Conservation (phyloP, 2,329 filamentous ascomycete genomes). For the Fusarium xylarioides region DNA sequence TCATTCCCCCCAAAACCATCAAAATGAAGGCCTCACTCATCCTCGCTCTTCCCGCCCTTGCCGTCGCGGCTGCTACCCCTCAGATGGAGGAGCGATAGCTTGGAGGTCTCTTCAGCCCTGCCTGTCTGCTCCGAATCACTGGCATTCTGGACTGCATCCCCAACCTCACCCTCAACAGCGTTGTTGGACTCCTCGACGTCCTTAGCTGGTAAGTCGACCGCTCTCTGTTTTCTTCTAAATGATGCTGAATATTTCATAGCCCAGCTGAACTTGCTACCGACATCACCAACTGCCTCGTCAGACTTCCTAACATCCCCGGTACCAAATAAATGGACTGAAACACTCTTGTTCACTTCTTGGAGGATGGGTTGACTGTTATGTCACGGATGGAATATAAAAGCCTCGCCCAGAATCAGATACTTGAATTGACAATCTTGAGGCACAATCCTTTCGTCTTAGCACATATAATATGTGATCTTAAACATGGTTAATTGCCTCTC, state of each 20-base stretch:
- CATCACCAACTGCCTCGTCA: too few species aligned
- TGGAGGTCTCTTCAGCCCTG: fast-evolving
- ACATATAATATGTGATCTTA: not conserved
- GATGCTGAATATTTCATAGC: too few species aligned
- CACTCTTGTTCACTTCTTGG: not conserved
- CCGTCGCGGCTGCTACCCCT: not conserved
- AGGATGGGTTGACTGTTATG: not conserved
- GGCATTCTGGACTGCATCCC: not conserved
- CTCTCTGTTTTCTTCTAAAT: too few species aligned
- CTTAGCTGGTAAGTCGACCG: not conserved
- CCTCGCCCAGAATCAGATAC: not conserved
- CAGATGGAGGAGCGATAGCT: not conserved
- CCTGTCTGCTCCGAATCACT: fast-evolving
- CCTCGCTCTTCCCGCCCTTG: not conserved
- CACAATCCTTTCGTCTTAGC: fast-evolving
- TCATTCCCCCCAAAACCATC: not conserved
- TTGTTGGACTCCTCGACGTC: fast-evolving
- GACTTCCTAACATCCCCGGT: too few species aligned
- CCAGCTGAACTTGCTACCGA: too few species aligned
- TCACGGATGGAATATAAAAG: not conserved
- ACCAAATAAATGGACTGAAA: too few species aligned
- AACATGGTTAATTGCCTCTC: not conserved
- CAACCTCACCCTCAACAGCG: not conserved
- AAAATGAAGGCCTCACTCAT: not conserved
- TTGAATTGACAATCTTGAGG: not conserved